These are phyloP conservation scores for Mangifera indica DNA, from an alignment of 345 rosid species.

Conservation along the genomic window DNA sequence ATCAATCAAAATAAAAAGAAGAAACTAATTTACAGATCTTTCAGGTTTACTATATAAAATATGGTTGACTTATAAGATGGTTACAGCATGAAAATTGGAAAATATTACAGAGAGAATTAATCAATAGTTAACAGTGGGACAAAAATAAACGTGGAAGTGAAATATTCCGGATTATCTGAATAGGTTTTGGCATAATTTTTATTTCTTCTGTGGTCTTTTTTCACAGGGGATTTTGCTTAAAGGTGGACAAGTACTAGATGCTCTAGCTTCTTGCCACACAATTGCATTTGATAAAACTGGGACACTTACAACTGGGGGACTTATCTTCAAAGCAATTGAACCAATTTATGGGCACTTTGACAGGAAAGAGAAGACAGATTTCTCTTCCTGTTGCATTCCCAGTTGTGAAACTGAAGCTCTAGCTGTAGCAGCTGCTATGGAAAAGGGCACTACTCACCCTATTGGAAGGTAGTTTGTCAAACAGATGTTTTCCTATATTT, in stretches of 20 bases:
- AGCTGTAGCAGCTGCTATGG: constrained; percentile 99
- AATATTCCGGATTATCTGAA: background rate
- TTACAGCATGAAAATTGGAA: background rate
- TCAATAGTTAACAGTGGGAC: background rate
- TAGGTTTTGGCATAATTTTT: background rate
- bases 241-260: constrained; percentile 96
- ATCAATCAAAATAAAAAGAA: background rate
- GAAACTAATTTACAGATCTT: background rate
- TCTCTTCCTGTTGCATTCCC: constrained; percentile 68
- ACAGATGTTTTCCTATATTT: background rate
- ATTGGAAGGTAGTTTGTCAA: constrained; percentile 75
- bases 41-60: background rate
- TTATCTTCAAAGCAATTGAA: constrained; percentile 85
- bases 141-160: background rate
- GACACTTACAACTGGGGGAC: constrained; percentile 96
- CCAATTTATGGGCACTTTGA: constrained; percentile 82
- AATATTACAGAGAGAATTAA: background rate
- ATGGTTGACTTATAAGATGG: background rate
- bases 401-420: constrained; percentile 96
- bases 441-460: constrained; percentile 99
- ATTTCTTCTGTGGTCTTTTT: constrained; percentile 8
- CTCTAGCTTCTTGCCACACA: constrained; percentile 84
- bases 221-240: constrained; percentile 87
- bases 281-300: constrained; percentile 99
- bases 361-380: constrained; percentile 28